Conservation (phyloP, 23 red algal genomes). For the Gracilaria gracilis region DNA sequence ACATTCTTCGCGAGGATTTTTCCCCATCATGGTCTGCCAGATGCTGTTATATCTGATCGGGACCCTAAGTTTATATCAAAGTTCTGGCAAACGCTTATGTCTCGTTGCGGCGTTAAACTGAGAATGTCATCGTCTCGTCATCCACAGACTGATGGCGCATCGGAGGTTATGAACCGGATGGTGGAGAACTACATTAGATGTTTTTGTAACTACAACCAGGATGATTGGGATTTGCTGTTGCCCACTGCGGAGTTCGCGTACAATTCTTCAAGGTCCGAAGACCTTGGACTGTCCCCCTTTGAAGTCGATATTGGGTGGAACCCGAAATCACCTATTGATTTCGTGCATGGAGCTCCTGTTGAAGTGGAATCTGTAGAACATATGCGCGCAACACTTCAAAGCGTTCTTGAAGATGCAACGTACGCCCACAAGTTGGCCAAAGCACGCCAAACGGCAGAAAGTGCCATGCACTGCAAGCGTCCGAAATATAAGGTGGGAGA, state of each 20-base stretch:
- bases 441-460: too few species aligned
- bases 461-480: too few species aligned
- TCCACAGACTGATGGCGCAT: slow-evolving; percentile 16
- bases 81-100: not conserved
- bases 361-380: not conserved
- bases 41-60: slow-evolving; percentile 8
- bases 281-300: too few species aligned
- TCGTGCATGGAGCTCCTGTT: not conserved
- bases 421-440: too few species aligned
- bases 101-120: not conserved
- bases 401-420: not conserved
- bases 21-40: slow-evolving; percentile 3
- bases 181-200: slow-evolving; percentile 23
- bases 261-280: too few species aligned
- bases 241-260: slow-evolving; percentile 38
- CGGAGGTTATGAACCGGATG: slow-evolving; percentile 23
- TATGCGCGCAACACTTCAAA: not conserved
- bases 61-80: not conserved
- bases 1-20: not conserved
- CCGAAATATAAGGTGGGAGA: too few species aligned
- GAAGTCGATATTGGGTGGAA: too few species aligned
- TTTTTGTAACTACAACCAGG: slow-evolving; percentile 2
- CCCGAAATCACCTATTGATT: too few species aligned
- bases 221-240: slow-evolving; percentile 15
- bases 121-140: not conserved